Base-by-base conservation (phyloP, 306 rosid species). In the Sicyos baderoa region DNA sequence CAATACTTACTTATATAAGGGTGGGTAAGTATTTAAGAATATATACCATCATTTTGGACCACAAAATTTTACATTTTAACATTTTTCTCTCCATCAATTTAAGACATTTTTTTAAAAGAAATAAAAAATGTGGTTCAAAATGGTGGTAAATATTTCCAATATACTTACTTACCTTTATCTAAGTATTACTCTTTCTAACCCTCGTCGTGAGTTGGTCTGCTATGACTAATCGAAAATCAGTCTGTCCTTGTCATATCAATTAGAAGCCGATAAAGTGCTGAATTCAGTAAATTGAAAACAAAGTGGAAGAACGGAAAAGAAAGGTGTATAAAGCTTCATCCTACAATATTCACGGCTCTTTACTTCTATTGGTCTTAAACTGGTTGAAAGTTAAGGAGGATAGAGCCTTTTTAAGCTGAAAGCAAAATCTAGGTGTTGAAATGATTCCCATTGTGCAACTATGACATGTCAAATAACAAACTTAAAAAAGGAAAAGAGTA, bases 181-280 rank as follows among this genome's bases (percentile, higher is more conserved):
- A n/a, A n/a, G n/a, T n/a, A n/a, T n/a, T n/a, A n/a, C n/a, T 25
- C 3, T 25, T 25, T 3, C 3, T 1, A 25, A 1, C 19, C 23
- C 51, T 18, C 69, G 51, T 62, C 29, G 29, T 37, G 50, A 23
- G 50, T 62, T 62, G 68, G 68, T 62, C 49, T 32, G 47, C 66
- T 37, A 17, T 50, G 37, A 37, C 68, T 37, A 62, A 62, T 62
- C 68, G 17, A 62, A 37, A 37, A 9, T 6, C 69, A 18, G 5
- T 18, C 51, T 62, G 69, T 62, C 51, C 6, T 62, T 42, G 44
- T 62, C 69, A 40, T 4, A 40, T 40, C 51, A 40, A 18, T 37
- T 40, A 27, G 51, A 62, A 62, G 32, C 52, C 17, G 51, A 35
- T 62, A 62, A 37, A n/a, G 68, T n/a, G n/a, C n/a, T n/a, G n/a